Percentiles rank a stretch among this genome's conserved stretches.
These are phyloP conservation scores for Mycena floridula DNA, from an alignment of 768 basidiomycete genomes.

Conservation along the genomic window DNA sequence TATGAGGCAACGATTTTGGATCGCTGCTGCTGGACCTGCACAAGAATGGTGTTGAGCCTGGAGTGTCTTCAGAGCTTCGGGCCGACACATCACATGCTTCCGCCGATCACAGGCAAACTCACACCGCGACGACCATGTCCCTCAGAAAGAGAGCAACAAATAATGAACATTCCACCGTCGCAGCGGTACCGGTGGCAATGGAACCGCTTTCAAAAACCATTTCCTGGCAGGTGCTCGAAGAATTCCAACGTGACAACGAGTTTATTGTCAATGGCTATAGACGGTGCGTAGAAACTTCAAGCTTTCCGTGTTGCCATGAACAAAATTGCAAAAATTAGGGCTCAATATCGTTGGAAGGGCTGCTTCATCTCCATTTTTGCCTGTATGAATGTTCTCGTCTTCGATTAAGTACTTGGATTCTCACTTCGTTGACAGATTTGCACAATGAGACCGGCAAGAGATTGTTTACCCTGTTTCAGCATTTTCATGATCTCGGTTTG, in stretches of 20 bases:
- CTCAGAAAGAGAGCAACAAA: constrained; percentile 7
- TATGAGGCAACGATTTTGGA: too few species aligned
- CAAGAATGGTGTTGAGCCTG: too few species aligned
- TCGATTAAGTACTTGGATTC: constrained; percentile 11
- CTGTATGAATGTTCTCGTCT: constrained; percentile 40
- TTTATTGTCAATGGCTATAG: constrained; percentile 67
- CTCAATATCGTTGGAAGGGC: constrained; percentile 54
- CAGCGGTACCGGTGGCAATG: not conserved
- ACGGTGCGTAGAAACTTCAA: constrained; percentile 32
- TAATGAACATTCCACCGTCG: constrained; percentile 1
- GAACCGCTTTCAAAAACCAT: constrained; percentile 14
- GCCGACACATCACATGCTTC: too few species aligned
- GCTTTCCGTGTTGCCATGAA: constrained; percentile 1
- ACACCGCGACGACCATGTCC: too few species aligned
- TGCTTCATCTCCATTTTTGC: constrained; percentile 59
- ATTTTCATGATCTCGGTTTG: not conserved
- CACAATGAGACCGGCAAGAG: constrained; percentile 60
- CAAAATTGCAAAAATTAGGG: constrained; percentile 28
- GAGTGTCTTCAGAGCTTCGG: too few species aligned
- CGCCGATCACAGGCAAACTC: too few species aligned
- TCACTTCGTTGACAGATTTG: constrained; percentile 39
- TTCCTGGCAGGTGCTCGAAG: constrained; percentile 53
- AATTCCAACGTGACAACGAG: constrained; percentile 72
- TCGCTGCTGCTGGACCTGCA: too few species aligned
- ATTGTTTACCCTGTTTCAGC: not conserved